Conservation (phyloP, 352 stramenopile genomes). For the Pythium aphanidermatum region DNA sequence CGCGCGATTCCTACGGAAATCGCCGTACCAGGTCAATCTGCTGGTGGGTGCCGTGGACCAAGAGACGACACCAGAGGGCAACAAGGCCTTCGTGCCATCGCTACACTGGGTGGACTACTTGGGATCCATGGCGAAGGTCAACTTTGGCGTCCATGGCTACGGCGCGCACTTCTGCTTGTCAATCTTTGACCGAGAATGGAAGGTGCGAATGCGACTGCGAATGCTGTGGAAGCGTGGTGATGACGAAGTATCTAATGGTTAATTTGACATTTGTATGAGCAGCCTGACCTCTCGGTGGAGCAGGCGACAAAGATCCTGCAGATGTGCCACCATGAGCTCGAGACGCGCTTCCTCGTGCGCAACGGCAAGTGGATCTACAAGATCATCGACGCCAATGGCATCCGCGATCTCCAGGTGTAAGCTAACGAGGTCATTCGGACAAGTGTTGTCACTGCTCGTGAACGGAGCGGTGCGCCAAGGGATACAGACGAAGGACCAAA, state of each 20-base stretch:
- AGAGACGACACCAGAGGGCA: constrained; percentile 23
- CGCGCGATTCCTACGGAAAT: constrained; percentile 71
- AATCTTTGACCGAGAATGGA: constrained; percentile 87
- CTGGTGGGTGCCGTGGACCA: constrained; percentile 70
- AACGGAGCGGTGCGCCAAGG: too few species aligned
- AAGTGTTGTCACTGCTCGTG: too few species aligned
- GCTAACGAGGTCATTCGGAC: too few species aligned
- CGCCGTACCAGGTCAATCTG: constrained; percentile 83
- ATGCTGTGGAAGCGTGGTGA: not conserved
- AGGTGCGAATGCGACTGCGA: constrained; percentile 24
- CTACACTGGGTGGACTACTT: constrained; percentile 90
- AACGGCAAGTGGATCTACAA: constrained; percentile 86
- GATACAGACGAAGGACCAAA: too few species aligned
- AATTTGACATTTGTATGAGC: constrained; percentile 1
- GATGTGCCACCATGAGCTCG: constrained; percentile 74
- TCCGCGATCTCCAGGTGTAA: constrained; percentile 60
- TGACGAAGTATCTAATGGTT: constrained; percentile 3
- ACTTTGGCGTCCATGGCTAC: constrained; percentile 85
- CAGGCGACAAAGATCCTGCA: constrained; percentile 67
- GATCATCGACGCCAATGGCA: constrained; percentile 63
- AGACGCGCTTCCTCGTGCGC: constrained; percentile 82
- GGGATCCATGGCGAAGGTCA: constrained; percentile 77
- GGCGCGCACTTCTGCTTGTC: constrained; percentile 79
- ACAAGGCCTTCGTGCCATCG: constrained; percentile 37
- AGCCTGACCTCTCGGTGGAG: constrained; percentile 76